Evolutionary conservation across 192 early-diverging fungal species (phyloP), one percentile per base, ranked within the genome.

Genomic region (Backusella macrospora): DNA sequence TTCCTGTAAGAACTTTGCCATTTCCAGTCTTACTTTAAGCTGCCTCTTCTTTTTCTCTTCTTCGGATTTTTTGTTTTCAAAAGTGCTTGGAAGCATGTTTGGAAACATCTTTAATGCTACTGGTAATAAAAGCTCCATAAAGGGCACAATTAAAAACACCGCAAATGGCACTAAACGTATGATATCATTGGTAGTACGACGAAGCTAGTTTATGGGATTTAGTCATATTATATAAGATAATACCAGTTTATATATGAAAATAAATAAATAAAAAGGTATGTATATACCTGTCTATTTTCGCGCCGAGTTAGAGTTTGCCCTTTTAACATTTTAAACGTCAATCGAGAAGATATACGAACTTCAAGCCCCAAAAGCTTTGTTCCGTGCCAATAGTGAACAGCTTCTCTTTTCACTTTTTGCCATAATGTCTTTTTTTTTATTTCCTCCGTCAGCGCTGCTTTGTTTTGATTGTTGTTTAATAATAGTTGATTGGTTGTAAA

Each of bases 11-110:
- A 97, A 98, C 72, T 93, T 90, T 66, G 96, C 94, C 93, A 99
- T 94, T 76, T 99, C 92, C 26, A 98, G 84, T 63, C 97, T 91
- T 55, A 99, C 91, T 78, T 95, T 92, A 65, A 96, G 84, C 47
- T 95, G 84, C 87, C 96, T 96, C 75, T 86, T 89, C 76, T 92
- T 93, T 84, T 99, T 99, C 84, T 99, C 95, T 72, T 99, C 97
- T 80, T 94, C 29, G 29, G 29, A 84, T 39, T 39, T 5, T 7
- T 94, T 93, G 88, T 91, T 91, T 80, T 97, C 96, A 84, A 96
- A 99, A 5, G 97, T 99, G 66, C 90, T 92, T 8, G 97, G 97
- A 40, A 99, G 80, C 95, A 99, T 97, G 75, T 96, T 93, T 21
- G 97, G 97, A 89, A 98, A 99, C 55, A 99, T 81, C 80, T 94